These are phyloP conservation scores for Hypoxylon sp. DNA, from an alignment of 2,329 filamentous ascomycete genomes.

Conservation along the genomic window DNA sequence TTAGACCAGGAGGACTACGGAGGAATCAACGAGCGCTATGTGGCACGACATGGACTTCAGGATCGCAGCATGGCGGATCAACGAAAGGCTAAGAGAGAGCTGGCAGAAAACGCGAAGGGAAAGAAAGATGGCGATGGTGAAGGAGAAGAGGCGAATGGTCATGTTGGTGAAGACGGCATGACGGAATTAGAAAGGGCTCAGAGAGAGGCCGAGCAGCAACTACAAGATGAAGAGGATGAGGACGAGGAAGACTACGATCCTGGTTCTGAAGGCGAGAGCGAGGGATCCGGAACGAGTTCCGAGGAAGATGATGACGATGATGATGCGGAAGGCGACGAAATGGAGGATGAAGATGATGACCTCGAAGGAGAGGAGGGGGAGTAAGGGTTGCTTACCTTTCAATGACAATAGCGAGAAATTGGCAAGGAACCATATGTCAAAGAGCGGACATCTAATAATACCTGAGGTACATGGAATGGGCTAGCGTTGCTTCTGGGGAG, in stretches of 20 bases:
- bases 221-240: slow-evolving; percentile 74
- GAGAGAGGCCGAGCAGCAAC: slow-evolving; percentile 65
- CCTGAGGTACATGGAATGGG: slow-evolving; percentile 1
- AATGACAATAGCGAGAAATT: not conserved
- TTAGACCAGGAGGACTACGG: slow-evolving; percentile 77
- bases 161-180: slow-evolving; percentile 63
- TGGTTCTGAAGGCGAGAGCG: slow-evolving; percentile 72
- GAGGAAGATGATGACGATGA: slow-evolving; percentile 70
- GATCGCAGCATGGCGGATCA: slow-evolving; percentile 79
- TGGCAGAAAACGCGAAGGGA: slow-evolving; percentile 71
- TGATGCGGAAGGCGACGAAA: slow-evolving; percentile 60
- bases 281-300: slow-evolving; percentile 66
- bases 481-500: not conserved
- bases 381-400: not conserved
- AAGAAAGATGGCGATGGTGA: slow-evolving; percentile 60
- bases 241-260: slow-evolving; percentile 78
- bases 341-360: slow-evolving; percentile 59
- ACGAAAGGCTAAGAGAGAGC: slow-evolving; percentile 73
- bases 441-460: slow-evolving; percentile 16
- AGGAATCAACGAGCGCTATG: slow-evolving; percentile 74
- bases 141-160: slow-evolving; percentile 60
- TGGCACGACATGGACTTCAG: slow-evolving; percentile 72
- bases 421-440: not conserved
- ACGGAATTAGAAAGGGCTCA: slow-evolving; percentile 67
- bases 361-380: slow-evolving; percentile 51